A percentile compares a stretch with the other conserved stretches of the same genome.
Conservation (phyloP, 2,329 filamentous ascomycete genomes). For the Celoporthe dispersa region DNA sequence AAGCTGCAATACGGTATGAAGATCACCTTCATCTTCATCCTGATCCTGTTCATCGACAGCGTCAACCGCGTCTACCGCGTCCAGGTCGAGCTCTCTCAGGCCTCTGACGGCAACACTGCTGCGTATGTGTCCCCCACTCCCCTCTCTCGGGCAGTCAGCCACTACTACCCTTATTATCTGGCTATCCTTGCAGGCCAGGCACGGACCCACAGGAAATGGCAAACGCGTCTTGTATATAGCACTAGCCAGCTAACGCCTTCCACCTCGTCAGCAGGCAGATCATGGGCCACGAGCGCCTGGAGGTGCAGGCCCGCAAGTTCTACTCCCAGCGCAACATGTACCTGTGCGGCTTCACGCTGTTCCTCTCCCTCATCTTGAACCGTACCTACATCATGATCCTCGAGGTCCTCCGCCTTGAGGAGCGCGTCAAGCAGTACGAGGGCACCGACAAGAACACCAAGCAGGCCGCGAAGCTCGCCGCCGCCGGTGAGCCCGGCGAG, state of each 20-base stretch:
- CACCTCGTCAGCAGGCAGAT: constrained; percentile 54
- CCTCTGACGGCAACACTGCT: constrained; percentile 63
- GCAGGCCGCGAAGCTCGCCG: constrained; percentile 72
- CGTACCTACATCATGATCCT: constrained; percentile 98
- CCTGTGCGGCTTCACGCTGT: constrained; percentile 98
- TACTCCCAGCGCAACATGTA: constrained; percentile 99
- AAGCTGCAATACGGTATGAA: constrained; percentile 98
- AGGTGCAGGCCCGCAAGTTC: constrained; percentile 99
- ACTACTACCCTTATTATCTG: neutral
- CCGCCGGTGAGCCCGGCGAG: constrained; percentile 76
- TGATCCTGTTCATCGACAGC: constrained; percentile 97
- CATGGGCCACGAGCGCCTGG: constrained; percentile 92
- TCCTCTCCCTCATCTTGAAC: constrained; percentile 98
- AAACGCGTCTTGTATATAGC: too few relatives aligned
- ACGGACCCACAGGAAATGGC: neutral
- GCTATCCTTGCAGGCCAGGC: constrained; percentile 3
- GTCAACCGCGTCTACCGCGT: constrained; percentile 96
- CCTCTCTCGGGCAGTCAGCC: neutral
- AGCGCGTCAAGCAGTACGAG: constrained; percentile 85
- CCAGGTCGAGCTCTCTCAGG: constrained; percentile 80
- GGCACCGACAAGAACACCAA: constrained; percentile 64
- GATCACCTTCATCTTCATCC: constrained; percentile 98
- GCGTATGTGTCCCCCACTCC: constrained; percentile 49
- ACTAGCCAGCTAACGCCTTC: constrained; percentile 30
- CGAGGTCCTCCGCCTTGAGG: constrained; percentile 87